A percentile compares a stretch with the other conserved stretches of the same genome.
Evolutionary conservation across 352 stramenopile species (phyloP).

Genomic region (Phytopythium sindhum): DNA sequence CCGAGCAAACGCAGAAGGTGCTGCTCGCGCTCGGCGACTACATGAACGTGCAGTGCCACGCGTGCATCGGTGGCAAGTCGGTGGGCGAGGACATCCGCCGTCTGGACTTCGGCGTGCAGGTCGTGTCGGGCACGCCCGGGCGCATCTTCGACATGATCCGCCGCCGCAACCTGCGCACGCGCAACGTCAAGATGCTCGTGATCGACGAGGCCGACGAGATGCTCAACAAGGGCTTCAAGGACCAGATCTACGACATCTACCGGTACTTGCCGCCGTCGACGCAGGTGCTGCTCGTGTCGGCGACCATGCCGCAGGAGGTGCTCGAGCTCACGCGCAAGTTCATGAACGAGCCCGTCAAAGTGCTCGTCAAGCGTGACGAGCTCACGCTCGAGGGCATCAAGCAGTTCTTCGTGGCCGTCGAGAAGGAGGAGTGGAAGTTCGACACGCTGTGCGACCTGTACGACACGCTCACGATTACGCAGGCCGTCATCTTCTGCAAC

Average conservation of each 20-base stretch:
- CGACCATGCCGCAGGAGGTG: conserved; percentile 93
- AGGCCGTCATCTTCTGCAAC: conserved; percentile 99
- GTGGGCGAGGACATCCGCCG: conserved; percentile 94
- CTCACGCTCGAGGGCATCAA: conserved; percentile 97
- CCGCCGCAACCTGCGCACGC: conserved; percentile 87
- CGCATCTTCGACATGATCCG: conserved; percentile 98
- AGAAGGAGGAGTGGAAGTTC: conserved; percentile 99
- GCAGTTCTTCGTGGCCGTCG: conserved; percentile 98
- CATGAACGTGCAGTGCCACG: conserved; percentile 97
- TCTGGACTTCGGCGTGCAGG: conserved; percentile 92
- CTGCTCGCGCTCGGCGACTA: conserved; percentile 94
- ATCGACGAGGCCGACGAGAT: conserved; percentile 99
- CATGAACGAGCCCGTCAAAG: conserved; percentile 97
- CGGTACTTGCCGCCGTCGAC: conserved; percentile 88
- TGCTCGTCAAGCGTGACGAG: conserved; percentile 97
- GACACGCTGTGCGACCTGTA: conserved; percentile 98
- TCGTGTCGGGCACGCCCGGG: conserved; percentile 96
- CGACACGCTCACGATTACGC: conserved; percentile 98
- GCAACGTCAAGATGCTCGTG: conserved; percentile 94
- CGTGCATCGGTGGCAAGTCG: conserved; percentile 95
- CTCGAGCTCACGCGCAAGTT: conserved; percentile 97
- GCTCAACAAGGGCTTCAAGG: conserved; percentile 97
- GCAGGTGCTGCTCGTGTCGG: conserved; percentile 94
- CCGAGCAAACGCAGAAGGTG: conserved; percentile 97
- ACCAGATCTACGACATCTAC: conserved; percentile 99